These are phyloP conservation scores for Hemileccinum impolitum DNA, from an alignment of 768 basidiomycete genomes.

Conservation along the genomic window DNA sequence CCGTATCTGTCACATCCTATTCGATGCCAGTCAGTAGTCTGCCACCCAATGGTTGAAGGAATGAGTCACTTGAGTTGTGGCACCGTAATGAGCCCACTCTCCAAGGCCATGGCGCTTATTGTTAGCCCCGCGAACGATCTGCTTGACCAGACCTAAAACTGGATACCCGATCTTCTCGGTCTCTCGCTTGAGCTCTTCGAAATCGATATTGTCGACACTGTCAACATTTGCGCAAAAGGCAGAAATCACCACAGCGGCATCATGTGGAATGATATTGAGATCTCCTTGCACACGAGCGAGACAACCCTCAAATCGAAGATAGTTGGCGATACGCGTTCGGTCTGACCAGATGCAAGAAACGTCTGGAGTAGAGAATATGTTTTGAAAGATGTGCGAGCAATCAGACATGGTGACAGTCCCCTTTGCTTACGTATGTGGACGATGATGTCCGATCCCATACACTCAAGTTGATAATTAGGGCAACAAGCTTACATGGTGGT, in stretches of 20 bases:
- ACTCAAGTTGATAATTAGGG: no score
- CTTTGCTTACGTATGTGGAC: no score
- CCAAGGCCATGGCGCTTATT: slow-evolving; percentile 33
- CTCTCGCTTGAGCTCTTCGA: slow-evolving; percentile 36
- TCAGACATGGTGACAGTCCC: neutral
- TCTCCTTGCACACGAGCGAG: slow-evolving; percentile 39
- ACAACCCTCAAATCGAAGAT: slow-evolving; percentile 30
- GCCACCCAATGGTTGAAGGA: neutral
- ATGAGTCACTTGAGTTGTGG: slow-evolving; percentile 42
- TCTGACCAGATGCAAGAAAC: slow-evolving; percentile 43
- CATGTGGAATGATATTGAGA: slow-evolving; percentile 37
- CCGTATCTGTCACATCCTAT: slow-evolving; percentile 49
- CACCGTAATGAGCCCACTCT: slow-evolving; percentile 48
- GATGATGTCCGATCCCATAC: no score
- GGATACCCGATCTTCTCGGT: slow-evolving; percentile 45
- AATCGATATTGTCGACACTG: slow-evolving; percentile 39
- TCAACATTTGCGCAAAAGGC: slow-evolving; percentile 33
- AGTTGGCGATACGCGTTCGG: slow-evolving; percentile 17
- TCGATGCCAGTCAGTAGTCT: neutral
- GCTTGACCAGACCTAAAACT: slow-evolving; percentile 42
- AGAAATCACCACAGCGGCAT: slow-evolving; percentile 36
- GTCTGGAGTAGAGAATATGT: slow-evolving; percentile 39
- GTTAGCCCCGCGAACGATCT: slow-evolving; percentile 40
- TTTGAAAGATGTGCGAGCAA: slow-evolving; percentile 30
- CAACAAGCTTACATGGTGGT: no score